phyloP scores from a whole-genome alignment of 257 asterid genomes.

The Solanum medicagineum region DNA sequence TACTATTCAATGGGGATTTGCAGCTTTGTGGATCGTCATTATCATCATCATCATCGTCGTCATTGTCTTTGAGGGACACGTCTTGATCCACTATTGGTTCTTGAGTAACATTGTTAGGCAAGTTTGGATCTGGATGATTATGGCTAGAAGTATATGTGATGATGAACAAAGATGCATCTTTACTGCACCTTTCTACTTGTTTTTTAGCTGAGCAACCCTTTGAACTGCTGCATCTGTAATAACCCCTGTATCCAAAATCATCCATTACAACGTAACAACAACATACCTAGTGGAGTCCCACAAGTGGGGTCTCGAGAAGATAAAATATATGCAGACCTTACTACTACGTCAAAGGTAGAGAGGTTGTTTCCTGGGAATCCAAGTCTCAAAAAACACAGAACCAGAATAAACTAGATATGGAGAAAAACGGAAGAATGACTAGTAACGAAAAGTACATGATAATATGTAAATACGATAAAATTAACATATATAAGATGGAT shows the following conservation, averaged over 20 bases:
- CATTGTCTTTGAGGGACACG: background rate
- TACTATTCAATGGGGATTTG: slow-evolving; percentile 25
- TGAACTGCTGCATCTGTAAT: slow-evolving; percentile 76
- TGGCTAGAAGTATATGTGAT: slow-evolving; percentile 63
- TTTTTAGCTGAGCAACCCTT: slow-evolving; percentile 76
- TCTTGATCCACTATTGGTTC: slow-evolving; percentile 11
- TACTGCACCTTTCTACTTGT: slow-evolving; percentile 68
- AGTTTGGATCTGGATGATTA: slow-evolving; percentile 46
- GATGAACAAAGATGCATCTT: slow-evolving; percentile 54
- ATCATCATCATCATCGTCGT: background rate
- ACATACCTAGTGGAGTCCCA: too few relatives aligned
- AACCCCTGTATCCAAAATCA: slow-evolving; percentile 35
- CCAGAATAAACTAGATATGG: too few relatives aligned
- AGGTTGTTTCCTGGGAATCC: too few relatives aligned
- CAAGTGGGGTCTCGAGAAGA: too few relatives aligned
- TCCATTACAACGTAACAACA: background rate
- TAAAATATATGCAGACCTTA: too few relatives aligned
- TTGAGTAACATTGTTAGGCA: background rate
- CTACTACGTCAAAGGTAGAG: too few relatives aligned
- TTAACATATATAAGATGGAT: too few relatives aligned
- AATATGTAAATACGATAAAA: too few relatives aligned
- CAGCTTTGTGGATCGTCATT: background rate
- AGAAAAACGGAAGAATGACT: too few relatives aligned
- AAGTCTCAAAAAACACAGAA: too few relatives aligned
- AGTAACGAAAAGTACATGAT: too few relatives aligned